Evolutionary conservation across 2,329 filamentous ascomycete genomes (phyloP).

Genomic region (Colletotrichum sp.): DNA sequence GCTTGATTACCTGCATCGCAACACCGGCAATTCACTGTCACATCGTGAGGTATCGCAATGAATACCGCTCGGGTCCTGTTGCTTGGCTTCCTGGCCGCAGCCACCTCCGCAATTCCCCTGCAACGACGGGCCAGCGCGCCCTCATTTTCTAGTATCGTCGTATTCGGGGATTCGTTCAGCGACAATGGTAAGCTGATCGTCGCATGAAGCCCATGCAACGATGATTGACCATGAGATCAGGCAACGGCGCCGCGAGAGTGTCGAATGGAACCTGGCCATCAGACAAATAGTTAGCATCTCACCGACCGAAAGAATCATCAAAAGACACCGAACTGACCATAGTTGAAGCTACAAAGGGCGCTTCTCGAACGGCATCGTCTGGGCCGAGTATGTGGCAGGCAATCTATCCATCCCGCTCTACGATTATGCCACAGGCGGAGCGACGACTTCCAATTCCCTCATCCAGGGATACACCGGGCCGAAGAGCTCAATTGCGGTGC

Average conservation of each 20-base stretch:
- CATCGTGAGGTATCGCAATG: not conserved
- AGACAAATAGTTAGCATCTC: not conserved
- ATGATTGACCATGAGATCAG: not conserved
- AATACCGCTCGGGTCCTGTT: not conserved
- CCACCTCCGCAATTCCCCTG: not conserved
- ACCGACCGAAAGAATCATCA: too few relatives aligned
- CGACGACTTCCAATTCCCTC: constrained; percentile 5
- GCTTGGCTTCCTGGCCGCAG: not conserved
- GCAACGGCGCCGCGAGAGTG: constrained; percentile 2
- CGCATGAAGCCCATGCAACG: not conserved
- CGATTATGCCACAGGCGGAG: constrained; percentile 14
- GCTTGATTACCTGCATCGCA: not conserved
- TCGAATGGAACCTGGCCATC: constrained; percentile 12
- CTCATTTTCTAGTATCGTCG: not conserved
- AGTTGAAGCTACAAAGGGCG: not conserved
- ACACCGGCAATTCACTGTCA: rapidly evolving
- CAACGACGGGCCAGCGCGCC: not conserved
- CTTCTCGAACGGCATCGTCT: constrained; percentile 16
- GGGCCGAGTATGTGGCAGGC: constrained; percentile 11
- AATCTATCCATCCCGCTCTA: constrained; percentile 18
- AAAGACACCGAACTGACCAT: not conserved
- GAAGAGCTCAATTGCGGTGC: not conserved
- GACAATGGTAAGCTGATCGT: constrained; percentile 4
- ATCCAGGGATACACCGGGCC: constrained; percentile 15
- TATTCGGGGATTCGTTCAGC: constrained; percentile 13